Evolutionary conservation across 768 basidiomycete species (phyloP), one percentile per base, ranked within the genome.

Genomic region (Amanita molliuscula): DNA sequence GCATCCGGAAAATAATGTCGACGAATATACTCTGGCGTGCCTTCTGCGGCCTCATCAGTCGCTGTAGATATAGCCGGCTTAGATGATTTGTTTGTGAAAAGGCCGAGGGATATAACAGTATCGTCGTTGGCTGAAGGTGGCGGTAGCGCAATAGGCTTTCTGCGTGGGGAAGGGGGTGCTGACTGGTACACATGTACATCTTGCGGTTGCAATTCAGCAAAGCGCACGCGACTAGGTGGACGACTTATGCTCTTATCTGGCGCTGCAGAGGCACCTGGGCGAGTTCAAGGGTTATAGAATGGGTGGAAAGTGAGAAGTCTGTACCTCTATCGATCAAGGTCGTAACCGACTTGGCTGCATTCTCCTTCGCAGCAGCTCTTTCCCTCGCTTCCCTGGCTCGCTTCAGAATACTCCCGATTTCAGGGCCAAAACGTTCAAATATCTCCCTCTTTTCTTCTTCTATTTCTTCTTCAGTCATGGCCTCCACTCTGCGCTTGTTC

Each of bases 171-270:
- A 1, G 83, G 69, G 3, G 87, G 88, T 1, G 79, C 82, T 11
- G 88, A 89, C 57, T 88, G 84, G 58, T 91, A 91, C 1, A 91
- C 82, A 62, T 88, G 74, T 2, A 91, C 78, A 58, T 90, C 84
- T n/a, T 76, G 65, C 0, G 85, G 79, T 1, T 74, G 77, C 13
- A 88, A 69, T 34, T 89, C 81, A 28, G 87, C 84, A 58, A 92
- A 92, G 15, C 88, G 80, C 26, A 90, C 73, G 63, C 64, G 79
- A 72, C 63, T 77, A 2, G 81, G 75, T 11, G 84, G 82, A 10
- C 84, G 79, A 11, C 78, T 79, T 49, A 65, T 73, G 49, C 70
- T 67, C 6, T 71, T 58, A 8, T 78, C 72, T 4, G 79, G 71
- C 18, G 74, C 67, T 5, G 67, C 72, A 54, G 65, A 62, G 21